phyloP scores from a whole-genome alignment of 2,329 filamentous ascomycete species.

The Camillea tinctor region DNA sequence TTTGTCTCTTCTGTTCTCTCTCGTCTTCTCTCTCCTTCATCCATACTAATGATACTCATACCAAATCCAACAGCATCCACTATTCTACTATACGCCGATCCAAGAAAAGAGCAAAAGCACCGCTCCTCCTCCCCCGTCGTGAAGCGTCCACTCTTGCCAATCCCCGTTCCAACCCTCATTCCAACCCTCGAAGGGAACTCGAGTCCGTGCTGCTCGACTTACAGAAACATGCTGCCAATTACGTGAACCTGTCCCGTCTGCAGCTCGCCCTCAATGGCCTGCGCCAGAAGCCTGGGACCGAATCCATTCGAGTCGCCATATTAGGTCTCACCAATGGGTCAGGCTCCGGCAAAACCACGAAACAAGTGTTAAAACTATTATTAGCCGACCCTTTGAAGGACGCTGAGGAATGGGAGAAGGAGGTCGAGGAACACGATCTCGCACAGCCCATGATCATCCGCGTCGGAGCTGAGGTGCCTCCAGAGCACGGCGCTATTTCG shows the following conservation, averaged over 20 bases:
- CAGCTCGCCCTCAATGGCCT: slow-evolving; percentile 69
- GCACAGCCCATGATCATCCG: slow-evolving; percentile 62
- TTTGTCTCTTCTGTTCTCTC: slow-evolving; percentile 35
- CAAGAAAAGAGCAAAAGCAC: slow-evolving; percentile 24
- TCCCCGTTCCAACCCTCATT: slow-evolving; percentile 1
- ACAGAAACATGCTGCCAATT: slow-evolving; percentile 57
- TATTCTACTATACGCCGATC: slow-evolving; percentile 11
- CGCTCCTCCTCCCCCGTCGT: slow-evolving; percentile 18
- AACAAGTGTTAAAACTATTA: slow-evolving; percentile 65
- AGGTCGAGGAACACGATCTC: slow-evolving; percentile 52
- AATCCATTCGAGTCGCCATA: slow-evolving; percentile 59
- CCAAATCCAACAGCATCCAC: slow-evolving; percentile 5
- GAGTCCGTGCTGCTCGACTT: slow-evolving; percentile 59
- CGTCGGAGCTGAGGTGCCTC: slow-evolving; percentile 39
- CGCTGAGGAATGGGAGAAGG: slow-evolving; percentile 65
- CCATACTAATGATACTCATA: too few species aligned
- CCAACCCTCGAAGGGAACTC: slow-evolving; percentile 49
- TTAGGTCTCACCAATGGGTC: slow-evolving; percentile 45
- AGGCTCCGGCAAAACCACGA: slow-evolving; percentile 49
- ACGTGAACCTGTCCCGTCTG: slow-evolving; percentile 67
- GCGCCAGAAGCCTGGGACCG: slow-evolving; percentile 53
- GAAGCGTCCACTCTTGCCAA: slow-evolving; percentile 22
- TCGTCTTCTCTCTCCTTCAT: too few species aligned
- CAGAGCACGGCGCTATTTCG: slow-evolving; percentile 40
- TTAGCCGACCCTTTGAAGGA: slow-evolving; percentile 67